Evolutionary conservation across 768 basidiomycete genomes (phyloP).

Genomic region (Astraeus odoratus): DNA sequence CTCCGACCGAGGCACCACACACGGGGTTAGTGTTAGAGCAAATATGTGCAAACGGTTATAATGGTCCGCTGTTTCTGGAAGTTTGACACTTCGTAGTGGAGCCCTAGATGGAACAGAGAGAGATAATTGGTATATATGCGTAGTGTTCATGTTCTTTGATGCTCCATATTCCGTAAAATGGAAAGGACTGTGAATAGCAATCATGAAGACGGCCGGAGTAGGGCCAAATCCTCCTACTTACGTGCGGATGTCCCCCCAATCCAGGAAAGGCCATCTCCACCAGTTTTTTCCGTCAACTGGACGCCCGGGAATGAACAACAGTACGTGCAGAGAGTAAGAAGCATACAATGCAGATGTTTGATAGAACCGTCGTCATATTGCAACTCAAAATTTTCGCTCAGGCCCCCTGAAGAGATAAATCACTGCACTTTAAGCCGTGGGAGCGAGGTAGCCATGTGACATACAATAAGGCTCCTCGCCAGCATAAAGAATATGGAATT

Average conservation of each 20-base stretch:
- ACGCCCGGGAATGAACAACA: background rate
- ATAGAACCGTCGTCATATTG: constrained; percentile 32
- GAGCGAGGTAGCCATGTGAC: constrained; percentile 7
- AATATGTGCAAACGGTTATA: constrained; percentile 38
- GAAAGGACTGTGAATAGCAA: constrained; percentile 31
- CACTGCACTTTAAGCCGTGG: background rate
- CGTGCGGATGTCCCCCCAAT: constrained; percentile 39
- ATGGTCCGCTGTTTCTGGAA: constrained; percentile 28
- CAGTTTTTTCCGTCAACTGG: constrained; percentile 41
- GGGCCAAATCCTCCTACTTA: constrained; percentile 15
- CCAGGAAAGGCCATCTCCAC: constrained; percentile 36
- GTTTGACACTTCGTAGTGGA: constrained; percentile 36
- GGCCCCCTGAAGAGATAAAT: constrained; percentile 18
- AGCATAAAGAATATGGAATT: constrained; percentile 43
- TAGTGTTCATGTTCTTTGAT: constrained; percentile 34
- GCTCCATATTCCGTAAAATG: constrained; percentile 33
- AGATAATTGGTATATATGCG: constrained; percentile 40
- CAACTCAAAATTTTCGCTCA: constrained; percentile 29
- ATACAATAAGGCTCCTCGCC: constrained; percentile 32
- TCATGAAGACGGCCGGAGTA: background rate
- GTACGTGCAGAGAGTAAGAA: background rate
- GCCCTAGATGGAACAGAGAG: constrained; percentile 35
- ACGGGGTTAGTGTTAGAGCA: constrained; percentile 36
- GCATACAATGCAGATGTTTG: constrained; percentile 29
- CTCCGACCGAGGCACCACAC: constrained; percentile 19